Percentiles rank a stretch among this genome's conserved stretches.
Evolutionary conservation across 1,139 yeast species (phyloP).

Genomic region (Tardiomyces depauwii): DNA sequence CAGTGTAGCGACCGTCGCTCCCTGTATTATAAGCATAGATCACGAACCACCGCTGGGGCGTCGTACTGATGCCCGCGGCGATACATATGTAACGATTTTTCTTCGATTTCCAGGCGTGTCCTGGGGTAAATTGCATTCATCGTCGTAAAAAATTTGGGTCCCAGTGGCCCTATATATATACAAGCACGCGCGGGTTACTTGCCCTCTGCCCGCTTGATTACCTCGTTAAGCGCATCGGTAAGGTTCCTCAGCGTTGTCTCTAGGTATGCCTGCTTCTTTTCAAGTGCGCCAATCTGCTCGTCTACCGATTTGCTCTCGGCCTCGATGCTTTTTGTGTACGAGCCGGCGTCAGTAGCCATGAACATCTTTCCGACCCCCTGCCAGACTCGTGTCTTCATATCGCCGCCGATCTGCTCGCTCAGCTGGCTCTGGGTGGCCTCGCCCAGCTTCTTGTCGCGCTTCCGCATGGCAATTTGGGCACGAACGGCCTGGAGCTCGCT

Average conservation of each 20-base stretch:
- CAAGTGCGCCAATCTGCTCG: conserved; percentile 50
- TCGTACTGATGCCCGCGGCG: no score
- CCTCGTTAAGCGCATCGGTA: conserved; percentile 46
- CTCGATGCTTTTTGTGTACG: conserved; percentile 39
- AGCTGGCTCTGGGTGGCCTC: conserved; percentile 48
- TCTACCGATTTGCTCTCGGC: conserved; percentile 42
- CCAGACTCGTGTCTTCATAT: conserved; percentile 47
- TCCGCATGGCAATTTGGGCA: conserved; percentile 44
- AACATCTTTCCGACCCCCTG: conserved; percentile 72
- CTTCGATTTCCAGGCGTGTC: no score
- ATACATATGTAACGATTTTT: no score
- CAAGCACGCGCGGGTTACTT: no score
- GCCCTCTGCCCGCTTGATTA: conserved; percentile 14
- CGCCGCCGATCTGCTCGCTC: conserved; percentile 30
- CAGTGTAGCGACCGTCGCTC: conserved; percentile 39
- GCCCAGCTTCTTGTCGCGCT: conserved; percentile 48
- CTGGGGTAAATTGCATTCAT: no score
- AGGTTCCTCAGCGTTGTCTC: conserved; percentile 73
- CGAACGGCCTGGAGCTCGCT: conserved; percentile 56
- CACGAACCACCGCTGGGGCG: no score
- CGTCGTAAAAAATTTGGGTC: no score
- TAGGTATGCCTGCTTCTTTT: conserved; percentile 60
- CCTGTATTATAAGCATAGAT: background rate
- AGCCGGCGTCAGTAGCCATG: conserved; percentile 27
- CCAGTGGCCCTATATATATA: no score